Base-by-base conservation (phyloP, 148 eudicot species). In the Spergularia bocconei region DNA sequence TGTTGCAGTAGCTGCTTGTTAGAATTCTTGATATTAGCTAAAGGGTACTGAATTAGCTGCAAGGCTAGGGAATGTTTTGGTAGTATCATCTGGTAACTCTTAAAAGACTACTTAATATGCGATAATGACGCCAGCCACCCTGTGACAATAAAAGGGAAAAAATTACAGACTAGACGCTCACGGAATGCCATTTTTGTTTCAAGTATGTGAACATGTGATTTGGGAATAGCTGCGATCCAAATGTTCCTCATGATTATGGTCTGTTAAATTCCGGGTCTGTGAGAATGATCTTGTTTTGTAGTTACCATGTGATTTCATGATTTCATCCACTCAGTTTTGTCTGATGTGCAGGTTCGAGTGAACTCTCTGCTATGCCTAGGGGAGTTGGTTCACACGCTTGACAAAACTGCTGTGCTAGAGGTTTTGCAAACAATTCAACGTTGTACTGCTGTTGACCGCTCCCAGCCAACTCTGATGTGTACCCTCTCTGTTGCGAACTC, bases 401-500 rank as follows among this genome's bases (percentile, higher is more conserved):
- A 95, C 74, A 95, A 90, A 80, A 87, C 41, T 63, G 85, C 96
- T 67, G 90, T 85, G 59, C 67, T 89, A 81, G 92, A 84, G 4
- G 82, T 92, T 70, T 80, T 95, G 78, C 92, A 90, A 76, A 95
- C 99, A 21, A 88, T 95, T 70, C 96, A 95, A 74, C 90, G 97
- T 69, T 95, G 99, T 78, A 92, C 99, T 29, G 88, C 97, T 48
- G 99, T 95, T 80, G 99, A 95, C 72, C 91, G 84, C 44, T 92
- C 97, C 60, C 89, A 97, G 74, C 99, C 99, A 66, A 95, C 99
- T 71, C 97, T 95, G 72, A 92, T 95, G 99, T 90, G 94, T 76
- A 95, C 97, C 52, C 97, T 95, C 71, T 88, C 93, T 39, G 92
- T 92, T 63, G 90, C 96, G 66, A 95, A 88, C 82, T 85, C 94